Percentiles rank a stretch among this genome's conserved stretches.
Evolutionary conservation across 75 land plant species (phyloP).

Genomic region (Gnetum montanum): DNA sequence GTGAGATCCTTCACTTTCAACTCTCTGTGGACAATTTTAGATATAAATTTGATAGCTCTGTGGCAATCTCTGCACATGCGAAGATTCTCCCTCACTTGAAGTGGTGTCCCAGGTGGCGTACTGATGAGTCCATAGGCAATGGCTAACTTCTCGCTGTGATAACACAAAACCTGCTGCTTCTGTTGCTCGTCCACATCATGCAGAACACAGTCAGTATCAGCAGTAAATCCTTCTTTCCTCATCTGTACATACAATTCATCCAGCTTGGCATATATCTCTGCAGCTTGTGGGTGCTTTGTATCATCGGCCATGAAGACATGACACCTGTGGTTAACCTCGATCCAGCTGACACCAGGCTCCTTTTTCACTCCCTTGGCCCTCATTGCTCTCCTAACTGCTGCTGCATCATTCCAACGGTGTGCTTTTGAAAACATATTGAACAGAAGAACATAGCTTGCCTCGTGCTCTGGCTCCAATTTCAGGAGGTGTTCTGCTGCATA

Average conservation of each 20-base stretch:
- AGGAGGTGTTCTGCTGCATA: slow-evolving; percentile 18
- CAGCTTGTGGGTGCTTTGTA: slow-evolving; percentile 23
- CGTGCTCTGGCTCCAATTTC: slow-evolving; percentile 20
- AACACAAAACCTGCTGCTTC: neutral
- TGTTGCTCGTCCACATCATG: neutral
- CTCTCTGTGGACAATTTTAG: neutral
- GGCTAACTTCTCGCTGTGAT: slow-evolving; percentile 1
- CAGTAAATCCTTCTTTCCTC: slow-evolving; percentile 3
- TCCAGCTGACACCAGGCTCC: slow-evolving; percentile 33
- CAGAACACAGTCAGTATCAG: neutral
- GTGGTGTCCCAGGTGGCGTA: neutral
- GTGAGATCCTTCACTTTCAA: neutral
- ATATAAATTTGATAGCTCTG: neutral
- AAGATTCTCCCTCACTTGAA: neutral
- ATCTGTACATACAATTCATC: slow-evolving; percentile 12
- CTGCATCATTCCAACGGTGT: slow-evolving; percentile 39
- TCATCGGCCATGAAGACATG: slow-evolving; percentile 35
- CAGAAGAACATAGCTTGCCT: slow-evolving; percentile 26
- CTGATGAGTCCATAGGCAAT: neutral
- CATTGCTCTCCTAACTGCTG: slow-evolving; percentile 27
- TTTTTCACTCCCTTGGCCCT: slow-evolving; percentile 28
- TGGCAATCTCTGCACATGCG: neutral
- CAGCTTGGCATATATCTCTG: slow-evolving; percentile 15
- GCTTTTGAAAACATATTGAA: slow-evolving; percentile 42
- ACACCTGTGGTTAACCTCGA: slow-evolving; percentile 25